Evolutionary conservation across 2,329 filamentous ascomycete genomes (phyloP).

Genomic region (Apiospora aurea): DNA sequence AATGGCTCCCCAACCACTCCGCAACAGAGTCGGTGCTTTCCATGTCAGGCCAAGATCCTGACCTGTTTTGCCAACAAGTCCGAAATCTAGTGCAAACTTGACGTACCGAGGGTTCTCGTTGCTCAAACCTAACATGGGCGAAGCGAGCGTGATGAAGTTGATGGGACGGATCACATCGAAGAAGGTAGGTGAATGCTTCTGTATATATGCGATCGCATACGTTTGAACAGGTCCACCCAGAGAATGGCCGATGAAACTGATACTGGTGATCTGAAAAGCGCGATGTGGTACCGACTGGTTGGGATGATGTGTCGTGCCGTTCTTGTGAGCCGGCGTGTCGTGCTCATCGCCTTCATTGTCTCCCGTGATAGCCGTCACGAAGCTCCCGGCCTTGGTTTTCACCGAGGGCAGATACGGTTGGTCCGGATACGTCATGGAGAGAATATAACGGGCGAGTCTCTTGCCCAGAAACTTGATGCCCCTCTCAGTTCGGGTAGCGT

Average conservation of each 20-base stretch:
- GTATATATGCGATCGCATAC: constrained; percentile 94
- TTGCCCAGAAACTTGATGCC: constrained; percentile 98
- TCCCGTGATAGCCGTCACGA: constrained; percentile 48
- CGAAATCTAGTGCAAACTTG: constrained; percentile 95
- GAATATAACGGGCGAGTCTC: constrained; percentile 86
- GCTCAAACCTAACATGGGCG: constrained; percentile 88
- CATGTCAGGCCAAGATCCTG: constrained; percentile 95
- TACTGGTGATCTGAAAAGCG: constrained; percentile 87
- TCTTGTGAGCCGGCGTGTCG: constrained; percentile 61
- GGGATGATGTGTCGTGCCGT: constrained; percentile 64
- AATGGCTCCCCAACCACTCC: constrained; percentile 87
- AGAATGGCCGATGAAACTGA: constrained; percentile 93
- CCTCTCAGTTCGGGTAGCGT: constrained; percentile 88
- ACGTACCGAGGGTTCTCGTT: constrained; percentile 98
- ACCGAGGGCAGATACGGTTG: constrained; percentile 80
- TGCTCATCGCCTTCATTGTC: constrained; percentile 52
- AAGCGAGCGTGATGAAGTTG: constrained; percentile 89
- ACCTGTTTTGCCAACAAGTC: constrained; percentile 92
- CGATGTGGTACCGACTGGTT: constrained; percentile 45
- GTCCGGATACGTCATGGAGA: constrained; percentile 91
- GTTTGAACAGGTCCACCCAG: constrained; percentile 90
- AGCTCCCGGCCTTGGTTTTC: constrained; percentile 56
- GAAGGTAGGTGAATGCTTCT: constrained; percentile 92
- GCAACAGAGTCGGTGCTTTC: constrained; percentile 84
- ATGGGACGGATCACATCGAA: constrained; percentile 86